Evolutionary conservation across 202 grass and related monocot genomes (phyloP), one percentile per base, ranked within the genome.

Genomic region (Cymbopogon flexuosus): DNA sequence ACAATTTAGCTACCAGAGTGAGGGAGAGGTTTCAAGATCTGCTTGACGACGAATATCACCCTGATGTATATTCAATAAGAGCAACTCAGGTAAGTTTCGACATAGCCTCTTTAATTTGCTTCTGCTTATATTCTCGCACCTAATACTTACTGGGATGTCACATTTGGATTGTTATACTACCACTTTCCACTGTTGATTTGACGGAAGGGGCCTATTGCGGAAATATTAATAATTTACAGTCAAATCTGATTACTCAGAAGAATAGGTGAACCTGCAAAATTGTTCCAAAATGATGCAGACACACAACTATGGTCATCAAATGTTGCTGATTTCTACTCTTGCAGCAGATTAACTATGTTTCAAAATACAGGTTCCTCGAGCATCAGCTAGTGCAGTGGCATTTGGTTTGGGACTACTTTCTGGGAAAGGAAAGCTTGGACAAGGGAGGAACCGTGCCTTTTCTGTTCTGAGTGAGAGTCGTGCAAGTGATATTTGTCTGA

Each of bases 361-460:
- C 72, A 40, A 47, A 51, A 67, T 87, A 62, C 75, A 99, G 96
- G 92, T 99, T 84, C 87, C 92, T 84, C 87, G 96, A 76, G 92
- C 96, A 71, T 92, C 96, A 82, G 96, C 92, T 83, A 99, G 96
- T 70, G 96, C 96, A 10, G 90, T 99, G 72, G 90, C 95, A 83
- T 98, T 98, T 88, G 92, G 95, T 65, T 81, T 87, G 76, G 95
- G 95, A 40, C 46, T 98, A 77, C 91, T 98, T 82, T 84, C 86
- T 73, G 95, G 92, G 75, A 98, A 93, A 72, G 95, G 95, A 51
- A 94, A 81, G 65, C 92, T 98, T 84, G 95, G 95, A 73, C 84
- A 80, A 62, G 95, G 82, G 23, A 68, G 84, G 34, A 89, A 98
- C 79, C 88, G 88, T 21, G 90, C 92, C 62, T 98, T 98, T 82